Evolutionary conservation across 306 rosid species (phyloP).

Genomic region (Leucaena leucocephala): DNA sequence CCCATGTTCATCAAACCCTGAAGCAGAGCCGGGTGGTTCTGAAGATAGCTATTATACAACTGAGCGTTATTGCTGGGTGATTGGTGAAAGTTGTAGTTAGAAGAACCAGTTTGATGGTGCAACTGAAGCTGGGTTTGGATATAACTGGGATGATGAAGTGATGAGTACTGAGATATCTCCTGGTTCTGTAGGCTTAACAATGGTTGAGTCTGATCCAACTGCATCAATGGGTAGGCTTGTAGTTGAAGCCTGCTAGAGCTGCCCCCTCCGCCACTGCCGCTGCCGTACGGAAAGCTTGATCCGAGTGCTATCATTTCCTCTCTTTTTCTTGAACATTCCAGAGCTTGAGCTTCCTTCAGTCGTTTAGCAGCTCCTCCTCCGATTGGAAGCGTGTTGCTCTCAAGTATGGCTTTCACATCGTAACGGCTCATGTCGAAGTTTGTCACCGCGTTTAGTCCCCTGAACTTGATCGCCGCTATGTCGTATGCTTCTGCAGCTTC

Average conservation of each 20-base stretch:
- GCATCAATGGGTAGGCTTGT: conserved; percentile 61
- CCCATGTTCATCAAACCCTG: conserved; percentile 79
- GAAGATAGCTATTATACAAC: conserved; percentile 58
- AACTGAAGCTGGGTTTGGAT: conserved; percentile 84
- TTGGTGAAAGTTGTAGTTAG: conserved; percentile 24
- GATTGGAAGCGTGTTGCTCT: conserved; percentile 89
- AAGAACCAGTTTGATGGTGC: conserved; percentile 56
- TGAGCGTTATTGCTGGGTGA: conserved; percentile 35
- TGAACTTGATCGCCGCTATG: conserved; percentile 92
- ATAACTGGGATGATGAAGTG: conserved; percentile 60
- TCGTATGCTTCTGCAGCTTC: conserved; percentile 99
- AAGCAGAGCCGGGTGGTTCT: conserved; percentile 75
- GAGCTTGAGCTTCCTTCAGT: conserved; percentile 90
- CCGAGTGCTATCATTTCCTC: conserved; percentile 81
- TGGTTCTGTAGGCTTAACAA: conserved; percentile 77
- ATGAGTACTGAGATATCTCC: conserved; percentile 49
- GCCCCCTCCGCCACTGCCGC: conserved; percentile 41
- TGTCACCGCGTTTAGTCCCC: conserved; percentile 92
- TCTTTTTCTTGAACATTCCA: conserved; percentile 78
- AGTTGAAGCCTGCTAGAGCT: conserved; percentile 49
- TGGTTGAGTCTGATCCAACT: conserved; percentile 54
- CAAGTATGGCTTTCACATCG: conserved; percentile 87
- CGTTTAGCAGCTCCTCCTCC: conserved; percentile 97
- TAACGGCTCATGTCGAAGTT: conserved; percentile 97
- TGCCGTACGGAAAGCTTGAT: conserved; percentile 62